Base-by-base conservation (phyloP, 768 basidiomycete genomes). In the Pleurotus ostreatus region DNA sequence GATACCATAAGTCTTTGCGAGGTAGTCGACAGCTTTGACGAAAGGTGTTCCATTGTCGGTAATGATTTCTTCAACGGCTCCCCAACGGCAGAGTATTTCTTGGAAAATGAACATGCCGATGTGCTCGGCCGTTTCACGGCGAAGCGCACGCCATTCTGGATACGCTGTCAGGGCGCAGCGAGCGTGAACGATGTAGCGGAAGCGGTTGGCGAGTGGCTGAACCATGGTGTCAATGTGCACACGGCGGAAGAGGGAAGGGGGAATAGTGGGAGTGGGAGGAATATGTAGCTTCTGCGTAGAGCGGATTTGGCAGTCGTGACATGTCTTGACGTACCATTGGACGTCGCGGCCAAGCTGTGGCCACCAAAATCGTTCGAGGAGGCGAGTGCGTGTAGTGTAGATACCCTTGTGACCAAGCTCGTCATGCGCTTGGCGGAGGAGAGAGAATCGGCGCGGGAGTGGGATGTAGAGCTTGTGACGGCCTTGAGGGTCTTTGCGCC, bases 31-130 rank as follows among this genome's bases (percentile, higher is more conserved):
- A 2, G 67, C 74, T 2, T 62, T 60, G 2, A 72, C 46, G 38
- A 73, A 67, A 0, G 66, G 66, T 0, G 68, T 57, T 0, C 73
- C 66, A 59, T 75, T 75, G 58, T 78, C 75, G 0, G 73, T 74
- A 0, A 77, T 66, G 3, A 79, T 69, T 26, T 74, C 69, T 3
- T 56, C 57, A 0, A 77, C 23, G 0, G 65, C 63, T 7, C 76
- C 76, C 66, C 66, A 71, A 39, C 57, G 46, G 48, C 64, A 66
- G 15, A 60, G 44, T 58, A 57, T 20, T 12, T 75, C 68, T 52
- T 75, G 59, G 20, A 72, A 71, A 25, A 78, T 61, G 51, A 69
- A 78, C 15, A 62, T 40, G 2, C 62, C 67, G 0, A 76, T 39
- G 0, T 63, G 59, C 1, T 52, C 22, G 0, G 57, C 68, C 0